Conservation (phyloP, 2,329 filamentous ascomycete species). For the Aciculosporium take region DNA sequence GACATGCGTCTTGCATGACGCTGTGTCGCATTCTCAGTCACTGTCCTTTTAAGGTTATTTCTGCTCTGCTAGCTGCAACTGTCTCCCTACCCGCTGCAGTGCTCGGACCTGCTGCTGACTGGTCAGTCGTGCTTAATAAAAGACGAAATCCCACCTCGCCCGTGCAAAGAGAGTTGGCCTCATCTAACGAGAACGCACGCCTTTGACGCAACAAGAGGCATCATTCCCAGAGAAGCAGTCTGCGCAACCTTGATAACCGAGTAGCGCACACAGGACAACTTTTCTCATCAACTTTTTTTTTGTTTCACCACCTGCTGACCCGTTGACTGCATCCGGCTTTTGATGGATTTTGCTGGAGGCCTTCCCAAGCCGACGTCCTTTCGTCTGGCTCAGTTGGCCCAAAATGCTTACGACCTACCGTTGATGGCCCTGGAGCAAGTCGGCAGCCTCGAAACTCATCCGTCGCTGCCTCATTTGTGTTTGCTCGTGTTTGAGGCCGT, state of each 20-base stretch:
- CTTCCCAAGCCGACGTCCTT: constrained; percentile 30
- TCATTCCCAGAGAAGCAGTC: neutral
- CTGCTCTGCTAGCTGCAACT: no score
- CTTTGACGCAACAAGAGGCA: neutral
- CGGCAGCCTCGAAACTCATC: constrained; percentile 38
- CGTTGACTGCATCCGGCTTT: neutral
- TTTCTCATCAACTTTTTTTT: neutral
- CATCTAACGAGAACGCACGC: neutral
- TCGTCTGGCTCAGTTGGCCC: constrained; percentile 25
- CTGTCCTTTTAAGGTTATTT: constrained; percentile 9
- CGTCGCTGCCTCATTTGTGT: constrained; percentile 53
- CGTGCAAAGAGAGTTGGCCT: neutral
- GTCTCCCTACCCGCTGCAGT: neutral
- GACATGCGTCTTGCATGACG: constrained; percentile 1
- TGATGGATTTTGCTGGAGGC: constrained; percentile 24
- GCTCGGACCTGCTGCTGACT: no score
- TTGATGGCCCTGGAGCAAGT: constrained; percentile 24
- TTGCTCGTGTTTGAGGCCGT: constrained; percentile 90
- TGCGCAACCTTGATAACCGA: neutral
- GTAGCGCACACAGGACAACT: neutral
- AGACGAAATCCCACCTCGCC: neutral
- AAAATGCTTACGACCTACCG: constrained; percentile 26
- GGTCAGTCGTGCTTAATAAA: neutral
- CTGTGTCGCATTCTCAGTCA: constrained; percentile 1
- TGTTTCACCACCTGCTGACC: neutral